phyloP scores from a whole-genome alignment of 1,284 basidiomycete species.

The Cutaneotrichosporon cavernicola region DNA sequence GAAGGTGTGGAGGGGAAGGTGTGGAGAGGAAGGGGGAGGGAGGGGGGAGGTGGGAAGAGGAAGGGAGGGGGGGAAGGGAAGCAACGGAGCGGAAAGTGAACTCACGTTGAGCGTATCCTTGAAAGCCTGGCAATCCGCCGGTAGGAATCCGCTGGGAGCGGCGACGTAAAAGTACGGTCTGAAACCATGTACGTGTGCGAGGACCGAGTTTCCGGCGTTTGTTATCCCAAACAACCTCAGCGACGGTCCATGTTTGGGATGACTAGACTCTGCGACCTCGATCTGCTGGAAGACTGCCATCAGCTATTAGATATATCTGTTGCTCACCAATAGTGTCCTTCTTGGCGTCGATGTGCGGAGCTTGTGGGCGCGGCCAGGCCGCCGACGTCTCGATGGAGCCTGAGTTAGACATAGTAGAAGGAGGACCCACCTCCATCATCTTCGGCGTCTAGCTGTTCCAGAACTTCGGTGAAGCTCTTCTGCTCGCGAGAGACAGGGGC shows the following conservation, averaged over 20 bases:
- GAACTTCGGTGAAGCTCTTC: conserved; percentile 71
- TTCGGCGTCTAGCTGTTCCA: conserved; percentile 72
- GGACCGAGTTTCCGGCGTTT: conserved; percentile 79
- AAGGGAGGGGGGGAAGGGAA: too few relatives aligned
- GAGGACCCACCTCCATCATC: conserved; percentile 52
- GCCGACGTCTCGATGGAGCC: conserved; percentile 57
- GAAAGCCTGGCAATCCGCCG: conserved; percentile 67
- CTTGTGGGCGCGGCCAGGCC: conserved; percentile 70
- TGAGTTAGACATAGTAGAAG: neutral
- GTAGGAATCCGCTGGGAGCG: conserved; percentile 74
- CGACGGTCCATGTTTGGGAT: conserved; percentile 58
- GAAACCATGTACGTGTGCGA: conserved; percentile 76
- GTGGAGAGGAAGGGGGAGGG: too few relatives aligned
- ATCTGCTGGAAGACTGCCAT: conserved; percentile 80
- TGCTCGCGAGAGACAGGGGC: conserved; percentile 23
- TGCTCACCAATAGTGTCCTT: conserved; percentile 63
- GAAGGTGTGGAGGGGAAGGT: too few relatives aligned
- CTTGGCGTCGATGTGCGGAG: conserved; percentile 61
- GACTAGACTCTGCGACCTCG: conserved; percentile 75
- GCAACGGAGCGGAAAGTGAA: too few relatives aligned
- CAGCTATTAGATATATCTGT: neutral
- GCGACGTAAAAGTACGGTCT: conserved; percentile 88
- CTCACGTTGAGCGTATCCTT: conserved; percentile 73
- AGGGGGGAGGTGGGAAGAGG: too few relatives aligned
- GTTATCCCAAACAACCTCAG: conserved; percentile 87